A percentile compares a stretch with the other conserved stretches of the same genome.
Evolutionary conservation across 1,139 yeast genomes (phyloP).

Genomic region (Candida glucosophila): DNA sequence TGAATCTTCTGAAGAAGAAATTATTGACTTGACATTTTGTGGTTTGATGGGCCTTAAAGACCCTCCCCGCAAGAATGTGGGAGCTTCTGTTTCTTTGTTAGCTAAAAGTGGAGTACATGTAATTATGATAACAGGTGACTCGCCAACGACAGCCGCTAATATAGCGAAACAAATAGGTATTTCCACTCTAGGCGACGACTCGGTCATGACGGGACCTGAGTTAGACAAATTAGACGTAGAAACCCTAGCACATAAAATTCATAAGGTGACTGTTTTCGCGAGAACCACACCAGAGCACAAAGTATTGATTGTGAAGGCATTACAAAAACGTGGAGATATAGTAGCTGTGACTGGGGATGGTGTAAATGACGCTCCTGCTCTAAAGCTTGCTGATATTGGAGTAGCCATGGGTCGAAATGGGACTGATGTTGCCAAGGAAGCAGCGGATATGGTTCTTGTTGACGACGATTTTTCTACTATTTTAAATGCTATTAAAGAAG

Average conservation of each 20-base stretch:
- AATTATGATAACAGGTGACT: slow-evolving; percentile 50
- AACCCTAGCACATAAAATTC: slow-evolving; percentile 10
- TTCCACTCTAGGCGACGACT: slow-evolving; percentile 19
- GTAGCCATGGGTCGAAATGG: slow-evolving; percentile 44
- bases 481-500: slow-evolving; percentile 38
- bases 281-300: slow-evolving; percentile 51
- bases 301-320: slow-evolving; percentile 38
- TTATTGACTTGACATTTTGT: slow-evolving; percentile 34
- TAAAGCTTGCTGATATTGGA: slow-evolving; percentile 45
- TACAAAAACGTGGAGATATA: slow-evolving; percentile 33
- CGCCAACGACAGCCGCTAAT: slow-evolving; percentile 43
- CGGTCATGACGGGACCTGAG: slow-evolving; percentile 16
- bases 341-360: slow-evolving; percentile 51
- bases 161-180: slow-evolving; percentile 43
- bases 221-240: slow-evolving; percentile 35
- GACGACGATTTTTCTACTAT: slow-evolving; percentile 37
- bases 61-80: slow-evolving; percentile 40
- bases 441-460: slow-evolving; percentile 42
- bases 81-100: slow-evolving; percentile 27
- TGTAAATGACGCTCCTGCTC: slow-evolving; percentile 45
- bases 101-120: slow-evolving; percentile 42
- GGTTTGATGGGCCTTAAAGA: slow-evolving; percentile 45
- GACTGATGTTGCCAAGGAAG: slow-evolving; percentile 52
- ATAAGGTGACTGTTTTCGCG: slow-evolving; percentile 38
- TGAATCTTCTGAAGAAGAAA: slow-evolving; percentile 24